phyloP scores from a whole-genome alignment of 2,329 filamentous ascomycete genomes.

The Camillea tinctor region DNA sequence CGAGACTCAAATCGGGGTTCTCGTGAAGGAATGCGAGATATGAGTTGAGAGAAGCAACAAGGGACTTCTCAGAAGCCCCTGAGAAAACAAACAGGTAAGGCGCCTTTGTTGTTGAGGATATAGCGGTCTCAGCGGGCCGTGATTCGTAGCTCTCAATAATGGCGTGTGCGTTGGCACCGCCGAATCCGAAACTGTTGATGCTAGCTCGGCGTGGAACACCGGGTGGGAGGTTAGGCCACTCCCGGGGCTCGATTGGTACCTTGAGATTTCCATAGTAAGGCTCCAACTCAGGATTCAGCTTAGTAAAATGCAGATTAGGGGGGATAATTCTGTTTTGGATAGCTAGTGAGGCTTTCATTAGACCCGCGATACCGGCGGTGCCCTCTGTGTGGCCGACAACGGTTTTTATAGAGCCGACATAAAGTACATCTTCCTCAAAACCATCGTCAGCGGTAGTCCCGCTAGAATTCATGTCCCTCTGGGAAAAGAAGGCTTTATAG shows the following conservation, averaged over 20 bases:
- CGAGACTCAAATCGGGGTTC: slow-evolving; percentile 1
- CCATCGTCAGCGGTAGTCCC: neutral
- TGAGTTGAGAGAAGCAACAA: neutral
- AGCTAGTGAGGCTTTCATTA: slow-evolving; percentile 10
- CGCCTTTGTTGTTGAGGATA: neutral
- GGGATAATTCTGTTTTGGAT: slow-evolving; percentile 7
- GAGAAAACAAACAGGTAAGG: slow-evolving; percentile 18
- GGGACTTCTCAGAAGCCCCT: slow-evolving; percentile 9
- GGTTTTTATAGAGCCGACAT: slow-evolving; percentile 14
- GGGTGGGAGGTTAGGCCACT: slow-evolving; percentile 8
- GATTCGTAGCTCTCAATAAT: slow-evolving; percentile 19
- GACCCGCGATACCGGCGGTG: slow-evolving; percentile 14
- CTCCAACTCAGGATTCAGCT: slow-evolving; percentile 6
- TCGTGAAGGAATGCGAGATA: slow-evolving; percentile 4
- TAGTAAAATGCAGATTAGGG: slow-evolving; percentile 6
- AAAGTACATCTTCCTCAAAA: slow-evolving; percentile 2
- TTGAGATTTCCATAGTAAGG: slow-evolving; percentile 6
- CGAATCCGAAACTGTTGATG: slow-evolving; percentile 24
- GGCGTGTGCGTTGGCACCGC: slow-evolving; percentile 22
- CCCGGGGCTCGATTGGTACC: neutral
- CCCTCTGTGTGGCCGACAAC: slow-evolving; percentile 17
- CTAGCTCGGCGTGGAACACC: slow-evolving; percentile 14
- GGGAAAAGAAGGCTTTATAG: slow-evolving; percentile 10
- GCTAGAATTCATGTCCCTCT: neutral
- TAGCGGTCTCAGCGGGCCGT: neutral